Conservation (phyloP, 768 basidiomycete species). For the Amanita subjunquillea region DNA sequence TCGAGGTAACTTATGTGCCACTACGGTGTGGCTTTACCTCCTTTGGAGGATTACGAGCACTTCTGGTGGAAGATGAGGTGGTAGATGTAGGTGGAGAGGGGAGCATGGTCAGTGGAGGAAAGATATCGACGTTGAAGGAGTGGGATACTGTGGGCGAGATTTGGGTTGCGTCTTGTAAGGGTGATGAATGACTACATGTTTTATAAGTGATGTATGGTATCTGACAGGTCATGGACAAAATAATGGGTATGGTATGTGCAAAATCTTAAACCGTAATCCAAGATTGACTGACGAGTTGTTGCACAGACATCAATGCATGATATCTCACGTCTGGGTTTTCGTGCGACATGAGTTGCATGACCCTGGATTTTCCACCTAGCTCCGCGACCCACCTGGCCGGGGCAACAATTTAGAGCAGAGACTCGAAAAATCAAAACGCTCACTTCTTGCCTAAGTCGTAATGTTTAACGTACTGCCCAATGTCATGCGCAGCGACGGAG, state of each 20-base stretch:
- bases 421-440: conserved; percentile 13
- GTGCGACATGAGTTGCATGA: conserved; percentile 92
- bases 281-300: conserved; percentile 85
- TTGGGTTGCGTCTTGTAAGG: conserved; percentile 37
- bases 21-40: conserved; percentile 46
- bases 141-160: conserved; percentile 65
- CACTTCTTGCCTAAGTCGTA: conserved; percentile 90
- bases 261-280: conserved; percentile 46
- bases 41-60: conserved; percentile 62
- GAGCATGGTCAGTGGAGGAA: conserved; percentile 12
- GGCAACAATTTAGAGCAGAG: neutral
- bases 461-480: conserved; percentile 91
- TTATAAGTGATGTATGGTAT: neutral
- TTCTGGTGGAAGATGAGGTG: conserved; percentile 49
- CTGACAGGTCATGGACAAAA: neutral
- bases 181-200: neutral
- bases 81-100: conserved; percentile 14
- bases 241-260: neutral
- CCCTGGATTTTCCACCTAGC: conserved; percentile 75
- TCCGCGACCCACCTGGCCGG: conserved; percentile 61
- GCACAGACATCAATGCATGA: conserved; percentile 82
- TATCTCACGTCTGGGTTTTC: conserved; percentile 84
- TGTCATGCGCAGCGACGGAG: conserved; percentile 86
- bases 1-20: conserved; percentile 55
- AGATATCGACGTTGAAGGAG: conserved; percentile 50